Conservation (phyloP, 2,329 filamentous ascomycete genomes). For the Fusarium illudens region DNA sequence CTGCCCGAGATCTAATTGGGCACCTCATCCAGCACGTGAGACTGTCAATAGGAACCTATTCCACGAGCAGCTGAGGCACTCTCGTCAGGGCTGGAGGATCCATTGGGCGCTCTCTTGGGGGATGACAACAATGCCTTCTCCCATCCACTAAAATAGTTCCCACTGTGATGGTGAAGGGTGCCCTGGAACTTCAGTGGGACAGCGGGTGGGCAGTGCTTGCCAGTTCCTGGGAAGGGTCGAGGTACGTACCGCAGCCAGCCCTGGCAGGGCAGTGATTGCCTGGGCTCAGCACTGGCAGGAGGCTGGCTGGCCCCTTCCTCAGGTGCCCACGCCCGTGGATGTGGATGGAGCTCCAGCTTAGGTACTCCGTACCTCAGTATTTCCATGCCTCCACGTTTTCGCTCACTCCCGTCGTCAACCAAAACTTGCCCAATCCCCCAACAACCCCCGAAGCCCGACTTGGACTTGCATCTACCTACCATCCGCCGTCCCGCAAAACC, state of each 20-base stretch:
- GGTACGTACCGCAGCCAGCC: conserved; percentile 17
- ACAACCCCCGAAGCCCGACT: conserved; percentile 38
- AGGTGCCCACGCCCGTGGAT: too few relatives aligned
- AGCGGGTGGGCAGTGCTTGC: background rate
- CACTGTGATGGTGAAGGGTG: background rate
- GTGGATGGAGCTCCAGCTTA: conserved; percentile 1
- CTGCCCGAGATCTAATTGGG: background rate
- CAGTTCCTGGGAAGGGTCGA: background rate
- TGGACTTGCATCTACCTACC: conserved; percentile 32
- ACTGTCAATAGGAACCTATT: conserved; percentile 7
- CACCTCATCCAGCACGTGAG: background rate
- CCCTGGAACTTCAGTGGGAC: background rate
- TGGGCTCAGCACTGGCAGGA: conserved; percentile 10
- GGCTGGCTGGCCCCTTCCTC: too few relatives aligned
- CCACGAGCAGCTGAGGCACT: background rate
- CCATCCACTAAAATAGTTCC: background rate
- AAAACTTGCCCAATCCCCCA: conserved; percentile 43
- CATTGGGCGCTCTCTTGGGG: conserved; percentile 10
- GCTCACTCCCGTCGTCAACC: conserved; percentile 39
- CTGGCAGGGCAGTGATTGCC: conserved; percentile 1
- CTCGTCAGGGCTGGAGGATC: background rate
- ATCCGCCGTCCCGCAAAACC: conserved; percentile 38
- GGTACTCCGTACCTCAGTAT: background rate
- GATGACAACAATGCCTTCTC: conserved; percentile 1
- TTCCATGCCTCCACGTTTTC: conserved; percentile 47